Evolutionary conservation across 352 stramenopile genomes (phyloP).

Genomic region (Pythium plurisporium): DNA sequence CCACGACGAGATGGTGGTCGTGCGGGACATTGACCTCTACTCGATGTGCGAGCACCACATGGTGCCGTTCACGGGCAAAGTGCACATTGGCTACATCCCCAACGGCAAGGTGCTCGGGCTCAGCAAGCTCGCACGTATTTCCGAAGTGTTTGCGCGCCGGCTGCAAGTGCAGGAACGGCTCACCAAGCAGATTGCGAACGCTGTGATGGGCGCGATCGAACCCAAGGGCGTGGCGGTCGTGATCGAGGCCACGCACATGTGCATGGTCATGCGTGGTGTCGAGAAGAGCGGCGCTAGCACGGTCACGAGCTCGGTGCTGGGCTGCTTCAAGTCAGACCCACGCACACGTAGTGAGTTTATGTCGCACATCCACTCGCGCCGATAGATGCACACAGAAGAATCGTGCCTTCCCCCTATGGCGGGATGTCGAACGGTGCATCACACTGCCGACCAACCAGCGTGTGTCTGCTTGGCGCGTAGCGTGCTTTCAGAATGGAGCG

Average conservation of each 20-base stretch:
- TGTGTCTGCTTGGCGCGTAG: slow-evolving; percentile 11
- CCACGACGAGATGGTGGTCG: slow-evolving; percentile 98
- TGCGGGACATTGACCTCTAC: slow-evolving; percentile 99
- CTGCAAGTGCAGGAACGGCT: slow-evolving; percentile 99
- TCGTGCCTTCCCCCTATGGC: too few species aligned
- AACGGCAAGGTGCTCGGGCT: slow-evolving; percentile 96
- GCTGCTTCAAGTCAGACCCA: slow-evolving; percentile 95
- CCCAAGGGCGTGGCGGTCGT: slow-evolving; percentile 98
- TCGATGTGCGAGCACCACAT: slow-evolving; percentile 99
- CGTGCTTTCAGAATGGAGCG: not conserved
- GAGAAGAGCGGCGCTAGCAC: slow-evolving; percentile 97
- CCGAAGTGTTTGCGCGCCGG: slow-evolving; percentile 95
- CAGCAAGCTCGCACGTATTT: slow-evolving; percentile 98
- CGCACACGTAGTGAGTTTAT: slow-evolving; percentile 87
- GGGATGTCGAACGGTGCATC: slow-evolving; percentile 26
- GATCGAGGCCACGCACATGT: slow-evolving; percentile 99
- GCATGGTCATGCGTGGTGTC: slow-evolving; percentile 99
- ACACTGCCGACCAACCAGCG: slow-evolving; percentile 16
- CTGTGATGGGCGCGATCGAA: slow-evolving; percentile 95
- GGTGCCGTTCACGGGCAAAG: slow-evolving; percentile 98
- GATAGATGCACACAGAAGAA: slow-evolving; percentile 42
- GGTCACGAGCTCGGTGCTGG: slow-evolving; percentile 95
- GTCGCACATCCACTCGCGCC: slow-evolving; percentile 74
- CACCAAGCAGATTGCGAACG: slow-evolving; percentile 98
- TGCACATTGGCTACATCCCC: slow-evolving; percentile 94